A percentile compares a stretch with the other conserved stretches of the same genome.
phyloP scores from a whole-genome alignment of 1,284 basidiomycete genomes.

The Ustilago bromivora region DNA sequence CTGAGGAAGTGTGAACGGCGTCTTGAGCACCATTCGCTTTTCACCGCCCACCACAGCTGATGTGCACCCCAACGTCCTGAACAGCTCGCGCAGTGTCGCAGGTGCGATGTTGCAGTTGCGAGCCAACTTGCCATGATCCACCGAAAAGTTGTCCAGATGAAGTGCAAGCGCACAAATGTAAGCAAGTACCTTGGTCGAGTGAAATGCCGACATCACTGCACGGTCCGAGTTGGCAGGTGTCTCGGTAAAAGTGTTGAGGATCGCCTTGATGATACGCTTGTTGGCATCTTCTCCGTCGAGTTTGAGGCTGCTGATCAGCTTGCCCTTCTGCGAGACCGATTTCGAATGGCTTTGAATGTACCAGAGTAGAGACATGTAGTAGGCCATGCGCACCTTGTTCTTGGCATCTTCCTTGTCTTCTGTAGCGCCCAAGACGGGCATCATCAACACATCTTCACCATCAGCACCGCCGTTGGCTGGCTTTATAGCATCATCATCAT shows the following conservation, averaged over 20 bases:
- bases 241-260: conserved; percentile 39
- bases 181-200: conserved; percentile 61
- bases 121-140: conserved; percentile 52
- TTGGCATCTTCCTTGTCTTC: conserved; percentile 50
- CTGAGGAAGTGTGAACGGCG: conserved; percentile 50
- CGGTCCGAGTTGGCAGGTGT: conserved; percentile 37
- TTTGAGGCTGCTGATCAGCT: conserved; percentile 37
- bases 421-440: conserved; percentile 50
- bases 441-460: conserved; percentile 33
- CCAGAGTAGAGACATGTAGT: conserved; percentile 51
- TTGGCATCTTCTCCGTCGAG: conserved; percentile 47
- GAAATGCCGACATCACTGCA: conserved; percentile 49
- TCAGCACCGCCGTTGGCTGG: conserved; percentile 1
- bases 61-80: conserved; percentile 55
- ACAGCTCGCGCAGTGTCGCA: conserved; percentile 48
- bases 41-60: conserved; percentile 43
- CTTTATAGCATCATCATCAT: conserved; percentile 17
- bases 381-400: conserved; percentile 47
- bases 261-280: conserved; percentile 41
- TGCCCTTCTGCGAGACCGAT: conserved; percentile 35
- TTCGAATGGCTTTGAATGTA: conserved; percentile 36
- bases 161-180: conserved; percentile 62
- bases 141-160: conserved; percentile 64
- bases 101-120: conserved; percentile 41
- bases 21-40: conserved; percentile 56